A percentile compares a stretch with the other conserved stretches of the same genome.
These are phyloP conservation scores for Arthrocladium fulminans DNA, from an alignment of 2,329 filamentous ascomycete species.

Conservation along the genomic window DNA sequence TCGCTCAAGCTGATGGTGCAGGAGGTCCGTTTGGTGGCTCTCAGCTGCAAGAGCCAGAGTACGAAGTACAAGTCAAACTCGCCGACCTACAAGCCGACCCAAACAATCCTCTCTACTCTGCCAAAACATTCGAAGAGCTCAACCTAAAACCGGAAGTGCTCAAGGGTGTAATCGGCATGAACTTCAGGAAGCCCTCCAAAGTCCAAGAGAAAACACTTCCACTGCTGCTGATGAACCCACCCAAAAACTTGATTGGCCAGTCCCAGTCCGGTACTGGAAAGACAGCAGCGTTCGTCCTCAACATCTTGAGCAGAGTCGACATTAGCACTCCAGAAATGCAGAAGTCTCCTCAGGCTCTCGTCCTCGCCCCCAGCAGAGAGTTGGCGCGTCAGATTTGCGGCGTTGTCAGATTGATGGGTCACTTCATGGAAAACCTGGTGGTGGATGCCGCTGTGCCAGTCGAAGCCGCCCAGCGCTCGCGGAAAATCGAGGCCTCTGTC, in stretches of 20 bases:
- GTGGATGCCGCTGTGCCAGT: conserved; percentile 75
- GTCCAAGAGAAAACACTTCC: conserved; percentile 94
- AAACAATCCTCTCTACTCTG: conserved; percentile 79
- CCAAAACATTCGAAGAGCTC: conserved; percentile 74
- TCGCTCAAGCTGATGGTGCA: conserved; percentile 35
- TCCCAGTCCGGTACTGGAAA: conserved; percentile 99
- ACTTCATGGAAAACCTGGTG: conserved; percentile 66
- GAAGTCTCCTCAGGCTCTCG: conserved; percentile 65
- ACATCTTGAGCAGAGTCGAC: conserved; percentile 80
- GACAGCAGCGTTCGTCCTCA: conserved; percentile 91
- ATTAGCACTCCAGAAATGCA: conserved; percentile 51
- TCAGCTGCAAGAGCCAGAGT: conserved; percentile 60
- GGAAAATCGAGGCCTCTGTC: conserved; percentile 64
- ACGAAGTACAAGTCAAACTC: conserved; percentile 85
- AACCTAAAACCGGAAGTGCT: conserved; percentile 64
- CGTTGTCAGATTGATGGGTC: conserved; percentile 74
- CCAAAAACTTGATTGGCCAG: conserved; percentile 89
- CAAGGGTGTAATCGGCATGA: conserved; percentile 68
- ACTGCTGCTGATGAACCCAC: conserved; percentile 76
- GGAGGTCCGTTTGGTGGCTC: conserved; percentile 37
- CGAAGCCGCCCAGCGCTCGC: conserved; percentile 59
- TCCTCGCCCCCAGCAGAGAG: conserved; percentile 87
- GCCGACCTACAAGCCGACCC: conserved; percentile 80
- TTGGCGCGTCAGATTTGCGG: conserved; percentile 87
- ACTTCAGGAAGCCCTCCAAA: conserved; percentile 92